phyloP scores from a whole-genome alignment of 1,284 basidiomycete genomes.

The Megacollybia platyphylla region DNA sequence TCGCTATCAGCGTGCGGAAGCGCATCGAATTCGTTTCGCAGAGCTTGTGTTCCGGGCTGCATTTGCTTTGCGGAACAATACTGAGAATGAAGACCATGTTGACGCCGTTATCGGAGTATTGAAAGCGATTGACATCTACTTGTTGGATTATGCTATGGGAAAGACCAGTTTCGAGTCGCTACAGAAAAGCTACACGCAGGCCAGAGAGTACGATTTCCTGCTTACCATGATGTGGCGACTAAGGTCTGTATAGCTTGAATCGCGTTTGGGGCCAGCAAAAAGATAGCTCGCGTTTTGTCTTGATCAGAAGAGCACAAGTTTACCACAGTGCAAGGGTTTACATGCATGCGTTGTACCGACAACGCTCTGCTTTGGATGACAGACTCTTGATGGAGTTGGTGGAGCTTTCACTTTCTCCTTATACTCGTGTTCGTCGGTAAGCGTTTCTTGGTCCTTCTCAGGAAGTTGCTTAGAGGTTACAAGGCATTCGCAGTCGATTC shows the following conservation, averaged over 20 bases:
- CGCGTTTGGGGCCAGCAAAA: conserved; percentile 65
- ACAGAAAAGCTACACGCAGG: conserved; percentile 57
- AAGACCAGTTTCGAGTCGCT: conserved; percentile 44
- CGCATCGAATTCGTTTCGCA: conserved; percentile 60
- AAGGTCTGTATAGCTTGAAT: conserved; percentile 31
- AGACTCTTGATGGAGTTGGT: conserved; percentile 66
- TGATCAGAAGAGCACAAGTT: conserved; percentile 70
- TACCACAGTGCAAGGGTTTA: conserved; percentile 65
- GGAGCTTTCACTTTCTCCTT: conserved; percentile 79
- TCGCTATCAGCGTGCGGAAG: conserved; percentile 55
- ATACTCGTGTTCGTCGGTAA: conserved; percentile 67
- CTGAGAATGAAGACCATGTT: conserved; percentile 79
- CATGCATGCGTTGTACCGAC: conserved; percentile 73
- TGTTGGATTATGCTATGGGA: conserved; percentile 64
- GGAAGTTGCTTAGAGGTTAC: neutral
- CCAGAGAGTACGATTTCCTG: conserved; percentile 45
- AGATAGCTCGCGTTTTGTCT: conserved; percentile 63
- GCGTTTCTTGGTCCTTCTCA: conserved; percentile 7
- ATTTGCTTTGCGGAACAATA: conserved; percentile 33
- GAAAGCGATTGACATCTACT: conserved; percentile 62
- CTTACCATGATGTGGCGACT: conserved; percentile 1
- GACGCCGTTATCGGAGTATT: conserved; percentile 72
- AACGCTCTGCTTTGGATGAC: conserved; percentile 74
- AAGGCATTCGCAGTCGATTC: conserved; percentile 62
- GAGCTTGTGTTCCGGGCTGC: conserved; percentile 63